Evolutionary conservation across 352 stramenopile genomes (phyloP).

Genomic region (Pythium apleroticum): DNA sequence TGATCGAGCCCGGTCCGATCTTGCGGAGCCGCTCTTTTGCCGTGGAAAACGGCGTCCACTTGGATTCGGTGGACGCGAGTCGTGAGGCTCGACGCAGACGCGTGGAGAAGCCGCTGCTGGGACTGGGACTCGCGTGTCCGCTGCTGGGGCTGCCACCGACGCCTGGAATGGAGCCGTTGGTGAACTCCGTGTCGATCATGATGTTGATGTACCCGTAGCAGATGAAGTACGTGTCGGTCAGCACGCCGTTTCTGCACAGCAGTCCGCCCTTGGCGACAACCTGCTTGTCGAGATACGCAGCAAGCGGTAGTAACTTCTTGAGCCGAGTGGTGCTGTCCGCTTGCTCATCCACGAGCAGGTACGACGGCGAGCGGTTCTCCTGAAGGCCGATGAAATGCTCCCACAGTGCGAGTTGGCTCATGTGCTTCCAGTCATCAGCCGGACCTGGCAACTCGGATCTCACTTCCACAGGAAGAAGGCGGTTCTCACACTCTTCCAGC

Average conservation of each 20-base stretch:
- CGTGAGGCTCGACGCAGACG: constrained; percentile 5
- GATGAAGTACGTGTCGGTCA: constrained; percentile 73
- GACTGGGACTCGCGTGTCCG: too few relatives aligned
- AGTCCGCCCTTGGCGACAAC: constrained; percentile 41
- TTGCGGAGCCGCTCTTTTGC: constrained; percentile 63
- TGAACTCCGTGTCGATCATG: constrained; percentile 67
- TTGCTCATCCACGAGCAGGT: neutral
- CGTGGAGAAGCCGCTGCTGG: neutral
- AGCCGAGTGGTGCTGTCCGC: constrained; percentile 1
- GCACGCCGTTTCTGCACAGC: constrained; percentile 37
- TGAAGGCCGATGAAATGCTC: constrained; percentile 59
- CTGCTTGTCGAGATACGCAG: constrained; percentile 61
- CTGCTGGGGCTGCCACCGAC: constrained; percentile 16
- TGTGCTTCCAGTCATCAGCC: constrained; percentile 53
- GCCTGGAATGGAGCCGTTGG: constrained; percentile 53
- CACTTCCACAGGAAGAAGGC: constrained; percentile 50
- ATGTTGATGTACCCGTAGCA: constrained; percentile 77
- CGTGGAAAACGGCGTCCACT: constrained; percentile 71
- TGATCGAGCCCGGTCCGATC: constrained; percentile 71
- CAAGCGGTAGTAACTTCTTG: constrained; percentile 57
- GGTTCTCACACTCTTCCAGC: constrained; percentile 70
- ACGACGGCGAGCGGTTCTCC: constrained; percentile 13
- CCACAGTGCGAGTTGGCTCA: constrained; percentile 70
- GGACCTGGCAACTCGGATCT: constrained; percentile 31
- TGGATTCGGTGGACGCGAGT: constrained; percentile 41